Evolutionary conservation across 2,329 filamentous ascomycete species (phyloP), one percentile per base, ranked within the genome.

Genomic region (Colletotrichum spinosum): DNA sequence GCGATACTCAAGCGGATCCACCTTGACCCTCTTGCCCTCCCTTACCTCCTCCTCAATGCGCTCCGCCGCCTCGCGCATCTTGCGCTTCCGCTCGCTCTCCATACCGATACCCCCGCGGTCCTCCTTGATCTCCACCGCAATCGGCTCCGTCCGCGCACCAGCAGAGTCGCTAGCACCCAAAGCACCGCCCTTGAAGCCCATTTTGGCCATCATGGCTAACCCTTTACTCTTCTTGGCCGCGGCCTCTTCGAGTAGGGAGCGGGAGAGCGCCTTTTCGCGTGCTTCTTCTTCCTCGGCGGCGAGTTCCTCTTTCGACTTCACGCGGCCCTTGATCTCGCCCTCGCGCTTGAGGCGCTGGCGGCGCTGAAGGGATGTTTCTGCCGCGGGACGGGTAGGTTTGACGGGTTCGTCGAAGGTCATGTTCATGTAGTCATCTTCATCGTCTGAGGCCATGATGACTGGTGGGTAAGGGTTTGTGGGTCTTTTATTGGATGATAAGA

Each of bases 361-460:
- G n/a, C 86, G 81, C 72, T 87, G 84, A 12, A 87, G 74, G 1
- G 84, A 88, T 2, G 83, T 84, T 71, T 87, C 84, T 11, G 71
- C 38, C 17, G 13, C 55, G 46, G 9, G 69, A 42, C 51, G 59
- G 69, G 72, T 76, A 80, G 80, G 77, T 80, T 87, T 75, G 76
- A 83, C 72, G 79, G 85, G 74, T 35, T 97, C 92, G 15, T 87
- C 84, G 75, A 99, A 94, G 12, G 90, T 85, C 95, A 99, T 98
- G 72, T 90, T 93, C 92, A 99, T 97, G 83, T 99, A 98, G 78
- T 99, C 96, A 69, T 97, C 94, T 68, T 94, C 92, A 17, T 94
- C 92, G 7, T 93, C 92, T 9, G 54, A 67, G 41, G 54, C 60
- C 44, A 46, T 46, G 44, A 5, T 15, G 41, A 55, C 38, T 34